Conservation (phyloP, 306 rosid genomes). For the Lathyrus aphaca region DNA sequence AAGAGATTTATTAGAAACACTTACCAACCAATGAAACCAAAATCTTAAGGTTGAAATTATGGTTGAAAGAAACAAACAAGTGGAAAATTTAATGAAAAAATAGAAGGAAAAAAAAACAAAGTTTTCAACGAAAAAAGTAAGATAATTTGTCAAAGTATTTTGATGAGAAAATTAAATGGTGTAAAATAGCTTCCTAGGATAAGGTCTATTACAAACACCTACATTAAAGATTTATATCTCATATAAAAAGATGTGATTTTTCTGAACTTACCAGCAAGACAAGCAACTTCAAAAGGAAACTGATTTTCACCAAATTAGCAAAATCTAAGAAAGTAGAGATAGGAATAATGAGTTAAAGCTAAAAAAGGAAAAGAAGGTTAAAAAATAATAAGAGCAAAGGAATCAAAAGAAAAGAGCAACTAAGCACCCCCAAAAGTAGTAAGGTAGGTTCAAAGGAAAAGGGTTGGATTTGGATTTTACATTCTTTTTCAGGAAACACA, state of each 20-base stretch:
- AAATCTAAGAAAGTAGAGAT: background rate
- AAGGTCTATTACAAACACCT: background rate
- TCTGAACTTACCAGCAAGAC: constrained; percentile 34
- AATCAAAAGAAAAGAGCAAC: constrained; percentile 24
- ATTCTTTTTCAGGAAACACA: constrained; percentile 4
- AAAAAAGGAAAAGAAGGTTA: constrained; percentile 35
- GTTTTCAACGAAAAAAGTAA: no score
- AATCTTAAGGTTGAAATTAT: no score
- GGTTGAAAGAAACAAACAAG: no score
- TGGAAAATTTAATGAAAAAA: no score
- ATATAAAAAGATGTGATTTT: no score
- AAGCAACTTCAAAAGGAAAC: constrained; percentile 35
- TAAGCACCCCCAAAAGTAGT: constrained; percentile 9
- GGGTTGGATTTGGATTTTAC: no score
- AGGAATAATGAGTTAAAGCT: constrained; percentile 9
- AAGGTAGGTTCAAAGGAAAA: no score
- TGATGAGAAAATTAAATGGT: no score
- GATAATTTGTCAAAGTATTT: no score
- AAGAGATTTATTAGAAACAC: background rate
- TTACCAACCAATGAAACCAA: background rate
- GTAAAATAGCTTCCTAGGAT: background rate
- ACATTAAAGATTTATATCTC: no score
- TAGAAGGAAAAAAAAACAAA: no score
- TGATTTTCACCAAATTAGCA: constrained; percentile 37
- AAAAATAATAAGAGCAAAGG: background rate